Evolutionary conservation across 495 filamentous ascomycete species (phyloP), one percentile per base, ranked within the genome.

Genomic region (Immersiella caudata): DNA sequence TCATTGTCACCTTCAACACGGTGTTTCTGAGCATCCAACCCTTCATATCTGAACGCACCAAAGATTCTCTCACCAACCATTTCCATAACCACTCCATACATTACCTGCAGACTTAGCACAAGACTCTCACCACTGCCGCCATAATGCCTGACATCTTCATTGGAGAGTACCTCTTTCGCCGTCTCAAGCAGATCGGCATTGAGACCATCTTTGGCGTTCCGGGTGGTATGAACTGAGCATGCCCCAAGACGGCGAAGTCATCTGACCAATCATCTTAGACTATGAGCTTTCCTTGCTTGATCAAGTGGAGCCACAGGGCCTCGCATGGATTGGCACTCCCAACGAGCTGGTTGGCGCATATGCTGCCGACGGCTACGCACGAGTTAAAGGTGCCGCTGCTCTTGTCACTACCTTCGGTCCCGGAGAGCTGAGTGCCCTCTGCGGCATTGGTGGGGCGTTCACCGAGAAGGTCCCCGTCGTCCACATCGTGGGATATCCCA

Each of bases 331-430:
- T 0, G 90, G 90, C 60, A 91, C 89, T 62, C 86, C 83, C 68
- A 91, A 91, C 79, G 89, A 91, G 72, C 76, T 81, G 36, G 76
- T 69, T 26, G 65, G 71, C 0, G 88, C 87, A 27, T 92, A 91
- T 70, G 88, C 89, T 6, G 87, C 88, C 49, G 89, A 92, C 76
- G 89, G 89, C 33, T 91, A 92, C 77, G 89, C 89, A 21, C 85
- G 88, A 54, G 78, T 89, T 58, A 89, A 89, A 33, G 89, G 88
- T 50, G 86, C 88, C n/a, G 78, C 80, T 51, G 89, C 88, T 27
- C 65, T 90, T 24, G 79, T 91, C 54, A 91, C 89, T 0, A 90
- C 89, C 6, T 91, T 90, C 67, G 90, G 88, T 25, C 89, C 90
- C 0, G 90, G 90, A 27, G 90, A 92, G 72, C 79, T 92, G 52